Conservation (phyloP, 495 filamentous ascomycete genomes). For the Monascus purpureus region DNA sequence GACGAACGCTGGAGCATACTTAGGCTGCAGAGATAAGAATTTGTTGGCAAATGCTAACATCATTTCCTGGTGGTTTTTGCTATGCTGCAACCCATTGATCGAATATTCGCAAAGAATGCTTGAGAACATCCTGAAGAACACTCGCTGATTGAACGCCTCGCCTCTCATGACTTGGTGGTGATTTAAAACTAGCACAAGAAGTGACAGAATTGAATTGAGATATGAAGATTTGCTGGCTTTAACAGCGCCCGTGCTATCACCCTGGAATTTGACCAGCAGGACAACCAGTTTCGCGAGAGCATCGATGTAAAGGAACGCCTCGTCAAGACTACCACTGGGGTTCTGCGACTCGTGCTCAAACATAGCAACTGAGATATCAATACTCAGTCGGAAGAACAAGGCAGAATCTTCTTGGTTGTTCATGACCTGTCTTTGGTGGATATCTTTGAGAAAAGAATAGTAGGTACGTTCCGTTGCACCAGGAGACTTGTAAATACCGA, state of each 20-base stretch:
- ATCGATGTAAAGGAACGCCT: constrained; percentile 65
- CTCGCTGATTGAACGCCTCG: constrained; percentile 71
- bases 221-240: constrained; percentile 47
- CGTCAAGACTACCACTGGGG: constrained; percentile 45
- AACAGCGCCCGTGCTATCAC: constrained; percentile 41
- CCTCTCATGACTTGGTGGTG: constrained; percentile 71
- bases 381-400: constrained; percentile 65
- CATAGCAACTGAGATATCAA: constrained; percentile 62
- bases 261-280: constrained; percentile 56
- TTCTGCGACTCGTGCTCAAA: constrained; percentile 54
- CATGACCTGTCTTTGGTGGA: constrained; percentile 59
- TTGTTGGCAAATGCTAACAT: constrained; percentile 57
- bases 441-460: constrained; percentile 68
- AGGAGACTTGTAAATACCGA: constrained; percentile 61
- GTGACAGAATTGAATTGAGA: constrained; percentile 58
- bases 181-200: constrained; percentile 69
- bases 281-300: constrained; percentile 76
- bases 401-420: constrained; percentile 57
- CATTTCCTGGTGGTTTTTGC: constrained; percentile 50
- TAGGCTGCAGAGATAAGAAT: constrained; percentile 64
- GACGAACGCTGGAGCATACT: constrained; percentile 62
- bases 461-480: constrained; percentile 56
- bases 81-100: constrained; percentile 28
- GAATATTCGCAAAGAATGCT: constrained; percentile 62
- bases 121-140: constrained; percentile 86